Evolutionary conservation across 148 eudicot genomes (phyloP).

Genomic region (Rhododendron henanense): DNA sequence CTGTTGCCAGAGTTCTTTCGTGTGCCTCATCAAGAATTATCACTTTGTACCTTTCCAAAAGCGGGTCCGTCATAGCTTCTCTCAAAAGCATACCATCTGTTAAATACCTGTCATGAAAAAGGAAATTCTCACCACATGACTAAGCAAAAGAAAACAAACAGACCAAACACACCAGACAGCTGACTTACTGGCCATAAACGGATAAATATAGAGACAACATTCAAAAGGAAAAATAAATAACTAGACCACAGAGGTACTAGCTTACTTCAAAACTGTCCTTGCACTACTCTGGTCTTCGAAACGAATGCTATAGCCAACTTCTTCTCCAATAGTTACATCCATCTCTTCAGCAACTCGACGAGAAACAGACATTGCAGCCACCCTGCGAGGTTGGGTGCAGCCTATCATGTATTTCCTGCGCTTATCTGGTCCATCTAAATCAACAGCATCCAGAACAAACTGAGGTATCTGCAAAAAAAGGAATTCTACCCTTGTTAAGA

Average conservation of each 20-base stretch:
- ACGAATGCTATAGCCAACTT: slow-evolving; percentile 92
- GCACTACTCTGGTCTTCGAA: slow-evolving; percentile 86
- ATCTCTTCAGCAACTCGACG: slow-evolving; percentile 97
- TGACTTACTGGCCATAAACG: background rate
- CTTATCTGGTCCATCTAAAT: slow-evolving; percentile 59
- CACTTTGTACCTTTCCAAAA: slow-evolving; percentile 77
- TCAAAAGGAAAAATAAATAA: background rate
- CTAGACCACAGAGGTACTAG: background rate
- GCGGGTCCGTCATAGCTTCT: slow-evolving; percentile 96
- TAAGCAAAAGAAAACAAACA: background rate
- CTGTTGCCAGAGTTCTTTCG: slow-evolving; percentile 90
- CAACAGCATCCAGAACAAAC: slow-evolving; percentile 89
- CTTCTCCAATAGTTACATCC: slow-evolving; percentile 96
- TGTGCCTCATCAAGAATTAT: slow-evolving; percentile 95
- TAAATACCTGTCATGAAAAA: slow-evolving; percentile 44
- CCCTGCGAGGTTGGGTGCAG: slow-evolving; percentile 98
- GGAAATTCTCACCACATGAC: background rate
- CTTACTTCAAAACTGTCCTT: slow-evolving; percentile 76
- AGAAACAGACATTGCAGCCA: slow-evolving; percentile 99
- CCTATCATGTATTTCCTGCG: slow-evolving; percentile 71
- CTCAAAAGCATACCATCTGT: slow-evolving; percentile 97
- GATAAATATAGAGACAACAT: background rate
- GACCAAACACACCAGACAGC: background rate
- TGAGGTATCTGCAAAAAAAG: slow-evolving; percentile 70
- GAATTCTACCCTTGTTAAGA: background rate